phyloP scores from a whole-genome alignment of 2,329 filamentous ascomycete genomes.

The Cytospora piceae region DNA sequence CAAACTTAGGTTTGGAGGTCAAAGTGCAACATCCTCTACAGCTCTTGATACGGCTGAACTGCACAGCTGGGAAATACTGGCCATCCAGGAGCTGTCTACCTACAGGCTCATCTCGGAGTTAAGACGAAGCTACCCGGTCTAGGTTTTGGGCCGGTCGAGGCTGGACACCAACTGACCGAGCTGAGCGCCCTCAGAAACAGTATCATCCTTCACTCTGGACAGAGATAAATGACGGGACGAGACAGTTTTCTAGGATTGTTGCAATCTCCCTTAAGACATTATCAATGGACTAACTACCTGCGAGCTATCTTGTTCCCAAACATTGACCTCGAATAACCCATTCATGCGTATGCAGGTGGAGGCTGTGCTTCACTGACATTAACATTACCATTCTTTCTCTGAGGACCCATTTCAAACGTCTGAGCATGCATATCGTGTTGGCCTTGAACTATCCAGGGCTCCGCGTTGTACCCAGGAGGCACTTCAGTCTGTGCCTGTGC shows the following conservation, averaged over 20 bases:
- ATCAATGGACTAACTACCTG: not conserved
- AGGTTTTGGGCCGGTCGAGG: too few relatives aligned
- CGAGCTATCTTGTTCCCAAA: not conserved
- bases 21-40: too few relatives aligned
- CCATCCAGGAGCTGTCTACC: too few relatives aligned
- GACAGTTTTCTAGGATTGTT: not conserved
- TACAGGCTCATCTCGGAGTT: too few relatives aligned
- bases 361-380: slow-evolving; percentile 11
- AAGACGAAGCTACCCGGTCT: too few relatives aligned
- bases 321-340: not conserved
- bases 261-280: not conserved
- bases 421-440: not conserved
- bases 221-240: not conserved
- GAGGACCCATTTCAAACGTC: slow-evolving; percentile 14
- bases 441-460: slow-evolving; percentile 23
- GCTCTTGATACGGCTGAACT: too few relatives aligned
- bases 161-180: too few relatives aligned
- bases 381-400: slow-evolving; percentile 16
- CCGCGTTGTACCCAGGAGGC: slow-evolving; percentile 21
- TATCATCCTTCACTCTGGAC: not conserved
- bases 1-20: too few relatives aligned
- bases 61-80: too few relatives aligned
- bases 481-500: slow-evolving; percentile 8
- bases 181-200: too few relatives aligned
- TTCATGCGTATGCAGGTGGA: slow-evolving; percentile 5